Conservation (phyloP, 257 asterid species). For the Penstemon davidsonii region DNA sequence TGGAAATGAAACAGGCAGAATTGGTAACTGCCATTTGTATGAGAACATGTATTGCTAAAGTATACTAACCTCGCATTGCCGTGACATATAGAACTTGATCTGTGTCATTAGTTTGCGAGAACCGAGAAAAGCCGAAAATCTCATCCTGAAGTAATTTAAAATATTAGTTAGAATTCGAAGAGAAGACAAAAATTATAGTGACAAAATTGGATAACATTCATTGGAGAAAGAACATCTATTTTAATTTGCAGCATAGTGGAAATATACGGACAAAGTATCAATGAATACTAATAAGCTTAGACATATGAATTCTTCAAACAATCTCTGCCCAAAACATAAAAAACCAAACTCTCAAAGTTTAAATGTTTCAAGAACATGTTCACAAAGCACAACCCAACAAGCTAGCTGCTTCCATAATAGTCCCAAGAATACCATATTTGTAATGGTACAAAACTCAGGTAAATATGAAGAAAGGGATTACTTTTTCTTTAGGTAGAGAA, state of each 20-base stretch:
- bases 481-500: conserved; percentile 70
- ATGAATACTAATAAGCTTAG: not conserved
- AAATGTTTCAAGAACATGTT: no score
- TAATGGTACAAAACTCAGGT: not conserved
- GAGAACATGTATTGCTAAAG: conserved; percentile 17
- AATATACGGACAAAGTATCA: not conserved
- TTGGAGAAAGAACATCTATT: conserved; percentile 18
- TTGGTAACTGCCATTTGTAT: conserved; percentile 22
- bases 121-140: conserved; percentile 70
- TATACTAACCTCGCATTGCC: conserved; percentile 59
- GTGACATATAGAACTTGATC: conserved; percentile 67
- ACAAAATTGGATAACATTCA: conserved; percentile 1
- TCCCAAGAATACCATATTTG: not conserved
- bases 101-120: conserved; percentile 55
- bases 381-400: no score
- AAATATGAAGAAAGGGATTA: conserved; percentile 28
- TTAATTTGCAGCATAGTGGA: not conserved
- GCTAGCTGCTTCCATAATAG: conserved; percentile 1
- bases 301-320: conserved; percentile 2
- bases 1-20: conserved; percentile 14
- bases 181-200: conserved; percentile 1
- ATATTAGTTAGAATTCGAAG: conserved; percentile 15
- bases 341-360: not conserved
- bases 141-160: conserved; percentile 59
- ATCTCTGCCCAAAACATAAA: conserved; percentile 1